Evolutionary conservation across 2,329 filamentous ascomycete species (phyloP).

Genomic region (Penicillium nordicum): DNA sequence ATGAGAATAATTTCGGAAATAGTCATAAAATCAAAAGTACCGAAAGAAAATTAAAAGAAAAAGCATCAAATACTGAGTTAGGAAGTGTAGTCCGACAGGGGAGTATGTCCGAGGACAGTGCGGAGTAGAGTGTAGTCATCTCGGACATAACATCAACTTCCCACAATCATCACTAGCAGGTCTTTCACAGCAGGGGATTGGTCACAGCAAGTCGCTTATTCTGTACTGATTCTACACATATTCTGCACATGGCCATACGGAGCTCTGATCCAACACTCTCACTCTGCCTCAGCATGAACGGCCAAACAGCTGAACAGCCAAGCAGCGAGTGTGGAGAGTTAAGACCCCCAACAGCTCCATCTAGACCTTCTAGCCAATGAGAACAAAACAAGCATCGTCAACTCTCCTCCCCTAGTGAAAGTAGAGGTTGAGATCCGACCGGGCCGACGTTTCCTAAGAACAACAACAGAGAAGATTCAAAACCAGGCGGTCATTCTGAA

Average conservation of each 20-base stretch:
- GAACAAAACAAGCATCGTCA: background rate
- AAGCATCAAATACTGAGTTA: background rate
- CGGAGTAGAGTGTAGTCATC: background rate
- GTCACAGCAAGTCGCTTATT: background rate
- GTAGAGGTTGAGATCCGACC: no score
- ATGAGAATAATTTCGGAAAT: background rate
- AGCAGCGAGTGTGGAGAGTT: background rate
- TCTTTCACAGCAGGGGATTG: background rate
- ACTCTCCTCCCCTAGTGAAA: no score
- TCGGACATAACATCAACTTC: background rate
- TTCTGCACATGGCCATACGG: background rate
- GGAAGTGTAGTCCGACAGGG: background rate
- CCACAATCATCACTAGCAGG: background rate
- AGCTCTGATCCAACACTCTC: background rate
- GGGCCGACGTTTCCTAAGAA: background rate
- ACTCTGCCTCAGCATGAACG: background rate
- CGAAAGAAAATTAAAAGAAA: background rate
- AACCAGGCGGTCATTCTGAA: background rate
- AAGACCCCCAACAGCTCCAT: background rate
- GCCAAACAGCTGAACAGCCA: background rate
- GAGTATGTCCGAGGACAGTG: background rate
- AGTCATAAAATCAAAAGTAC: background rate
- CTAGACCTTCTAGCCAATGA: conserved; percentile 1
- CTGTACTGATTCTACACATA: background rate
- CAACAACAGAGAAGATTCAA: background rate